phyloP scores from a whole-genome alignment of 2,329 filamentous ascomycete species.

The Helminthosporium solani region DNA sequence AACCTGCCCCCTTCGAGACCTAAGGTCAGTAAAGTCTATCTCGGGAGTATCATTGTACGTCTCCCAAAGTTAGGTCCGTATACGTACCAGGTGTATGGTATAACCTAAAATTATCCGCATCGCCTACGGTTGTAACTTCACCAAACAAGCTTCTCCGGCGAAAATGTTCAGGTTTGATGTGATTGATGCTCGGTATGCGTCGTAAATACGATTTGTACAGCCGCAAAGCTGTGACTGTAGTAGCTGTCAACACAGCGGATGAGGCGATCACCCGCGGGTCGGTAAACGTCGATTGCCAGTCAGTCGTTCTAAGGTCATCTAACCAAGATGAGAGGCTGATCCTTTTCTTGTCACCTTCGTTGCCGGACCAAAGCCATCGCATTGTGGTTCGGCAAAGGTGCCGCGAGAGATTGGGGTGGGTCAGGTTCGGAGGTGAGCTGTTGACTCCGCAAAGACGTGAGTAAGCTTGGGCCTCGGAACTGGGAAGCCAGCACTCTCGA shows the following conservation, averaged over 20 bases:
- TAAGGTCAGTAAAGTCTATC: no score
- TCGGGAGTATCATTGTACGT: no score
- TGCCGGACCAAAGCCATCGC: conserved; percentile 45
- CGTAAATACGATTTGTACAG: conserved; percentile 74
- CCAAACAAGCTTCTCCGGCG: conserved; percentile 77
- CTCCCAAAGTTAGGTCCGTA: no score
- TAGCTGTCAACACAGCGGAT: conserved; percentile 56
- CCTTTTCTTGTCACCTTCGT: conserved; percentile 33
- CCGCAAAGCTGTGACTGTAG: conserved; percentile 56
- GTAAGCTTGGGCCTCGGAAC: background rate
- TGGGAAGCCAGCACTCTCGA: background rate
- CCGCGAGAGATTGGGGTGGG: conserved; percentile 10
- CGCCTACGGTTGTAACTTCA: conserved; percentile 87
- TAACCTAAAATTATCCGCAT: conserved; percentile 92
- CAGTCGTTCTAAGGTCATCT: conserved; percentile 36
- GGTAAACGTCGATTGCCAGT: conserved; percentile 57
- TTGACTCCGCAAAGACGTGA: conserved; percentile 5
- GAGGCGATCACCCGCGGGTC: conserved; percentile 57
- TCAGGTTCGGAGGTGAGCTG: conserved; percentile 1
- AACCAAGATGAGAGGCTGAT: conserved; percentile 46
- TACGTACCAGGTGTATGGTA: conserved; percentile 96
- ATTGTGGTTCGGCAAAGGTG: conserved; percentile 36
- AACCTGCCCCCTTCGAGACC: no score
- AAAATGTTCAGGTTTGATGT: conserved; percentile 75
- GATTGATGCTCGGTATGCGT: conserved; percentile 74